Conservation (phyloP, 140 eudicot species). For the Oenanthe javanica region DNA sequence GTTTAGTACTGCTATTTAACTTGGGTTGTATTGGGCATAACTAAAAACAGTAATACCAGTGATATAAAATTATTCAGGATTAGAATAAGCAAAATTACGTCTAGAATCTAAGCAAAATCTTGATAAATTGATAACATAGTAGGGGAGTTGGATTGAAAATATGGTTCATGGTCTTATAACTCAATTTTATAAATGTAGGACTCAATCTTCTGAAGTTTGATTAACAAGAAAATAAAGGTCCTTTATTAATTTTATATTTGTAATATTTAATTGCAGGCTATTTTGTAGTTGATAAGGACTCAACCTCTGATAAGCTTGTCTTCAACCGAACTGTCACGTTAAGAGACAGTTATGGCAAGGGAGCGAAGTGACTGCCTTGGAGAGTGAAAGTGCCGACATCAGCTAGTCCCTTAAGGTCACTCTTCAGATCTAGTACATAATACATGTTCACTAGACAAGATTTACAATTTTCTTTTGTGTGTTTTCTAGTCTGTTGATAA, state of each 20-base stretch:
- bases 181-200: neutral
- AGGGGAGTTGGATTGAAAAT: neutral
- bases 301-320: conserved; percentile 75
- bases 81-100: neutral
- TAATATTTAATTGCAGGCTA: conserved; percentile 45
- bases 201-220: neutral
- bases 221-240: neutral
- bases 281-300: conserved; percentile 81
- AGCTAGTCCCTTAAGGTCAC: neutral
- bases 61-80: neutral
- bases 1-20: neutral
- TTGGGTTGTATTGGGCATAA: neutral
- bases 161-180: neutral
- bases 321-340: conserved; percentile 86
- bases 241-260: neutral
- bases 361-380: conserved; percentile 38
- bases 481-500: neutral
- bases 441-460: neutral
- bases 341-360: conserved; percentile 72
- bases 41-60: neutral
- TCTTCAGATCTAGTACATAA: neutral
- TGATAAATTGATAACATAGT: neutral
- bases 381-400: neutral
- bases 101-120: neutral
- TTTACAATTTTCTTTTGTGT: neutral